phyloP scores from a whole-genome alignment of 371 early-diverging fungal genomes.

The Mortierella sp. region DNA sequence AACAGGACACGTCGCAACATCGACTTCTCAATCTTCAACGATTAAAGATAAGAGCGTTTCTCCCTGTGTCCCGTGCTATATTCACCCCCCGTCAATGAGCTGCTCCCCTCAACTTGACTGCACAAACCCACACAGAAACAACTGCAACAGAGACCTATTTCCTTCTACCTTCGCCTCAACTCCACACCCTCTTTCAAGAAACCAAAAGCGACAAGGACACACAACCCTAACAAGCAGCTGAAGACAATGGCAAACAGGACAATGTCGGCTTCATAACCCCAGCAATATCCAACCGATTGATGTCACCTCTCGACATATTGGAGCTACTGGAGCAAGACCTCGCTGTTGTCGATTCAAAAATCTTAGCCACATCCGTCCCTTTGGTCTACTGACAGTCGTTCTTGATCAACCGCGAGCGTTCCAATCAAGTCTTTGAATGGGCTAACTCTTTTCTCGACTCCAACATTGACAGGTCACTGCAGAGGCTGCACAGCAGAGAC shows the following conservation, averaged over 20 bases:
- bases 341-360: background rate
- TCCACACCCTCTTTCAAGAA: background rate
- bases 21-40: constrained; percentile 7
- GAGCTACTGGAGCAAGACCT: background rate
- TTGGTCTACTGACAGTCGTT: background rate
- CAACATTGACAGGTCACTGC: background rate
- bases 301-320: background rate
- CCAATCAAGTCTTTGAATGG: background rate
- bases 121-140: background rate
- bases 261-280: background rate
- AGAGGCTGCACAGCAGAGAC: background rate
- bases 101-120: background rate
- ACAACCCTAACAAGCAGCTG: background rate
- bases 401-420: background rate
- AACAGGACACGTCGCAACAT: constrained; percentile 9
- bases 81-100: background rate
- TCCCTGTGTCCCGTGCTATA: background rate
- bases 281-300: background rate
- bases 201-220: background rate
- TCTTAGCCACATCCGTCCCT: background rate
- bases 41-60: background rate
- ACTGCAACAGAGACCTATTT: background rate
- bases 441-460: background rate
- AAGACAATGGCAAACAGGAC: background rate
- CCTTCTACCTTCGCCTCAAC: background rate